phyloP scores from a whole-genome alignment of 2,329 filamentous ascomycete species.

The Aspergillus neotritici region DNA sequence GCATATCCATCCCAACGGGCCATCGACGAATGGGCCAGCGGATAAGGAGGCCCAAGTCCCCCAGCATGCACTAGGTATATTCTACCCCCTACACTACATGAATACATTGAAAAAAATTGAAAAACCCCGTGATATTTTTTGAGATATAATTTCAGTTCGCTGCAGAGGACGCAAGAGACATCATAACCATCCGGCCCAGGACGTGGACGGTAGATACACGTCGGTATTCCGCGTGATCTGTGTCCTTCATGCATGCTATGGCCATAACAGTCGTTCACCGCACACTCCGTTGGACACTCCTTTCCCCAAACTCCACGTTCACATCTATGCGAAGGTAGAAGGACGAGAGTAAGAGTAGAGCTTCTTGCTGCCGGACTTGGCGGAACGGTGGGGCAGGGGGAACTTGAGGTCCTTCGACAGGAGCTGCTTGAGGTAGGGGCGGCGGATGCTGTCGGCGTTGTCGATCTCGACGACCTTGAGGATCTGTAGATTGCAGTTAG shows the following conservation, averaged over 20 bases:
- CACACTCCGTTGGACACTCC: slow-evolving; percentile 26
- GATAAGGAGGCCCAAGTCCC: no score
- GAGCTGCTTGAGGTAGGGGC: slow-evolving; percentile 99
- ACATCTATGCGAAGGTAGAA: slow-evolving; percentile 90
- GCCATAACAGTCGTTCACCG: slow-evolving; percentile 40
- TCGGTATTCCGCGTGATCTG: slow-evolving; percentile 29
- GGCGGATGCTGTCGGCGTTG: slow-evolving; percentile 90
- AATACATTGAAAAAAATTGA: slow-evolving; percentile 13
- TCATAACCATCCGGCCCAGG: slow-evolving; percentile 34
- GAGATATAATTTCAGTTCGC: slow-evolving; percentile 35
- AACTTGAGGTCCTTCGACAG: slow-evolving; percentile 92
- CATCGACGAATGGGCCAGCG: no score
- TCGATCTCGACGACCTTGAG: slow-evolving; percentile 97
- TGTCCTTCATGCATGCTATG: slow-evolving; percentile 39
- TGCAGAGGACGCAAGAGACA: slow-evolving; percentile 39
- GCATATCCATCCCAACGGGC: no score
- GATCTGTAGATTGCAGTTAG: slow-evolving; percentile 56
- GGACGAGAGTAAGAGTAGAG: slow-evolving; percentile 89
- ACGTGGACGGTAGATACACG: slow-evolving; percentile 31
- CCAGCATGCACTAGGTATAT: no score
- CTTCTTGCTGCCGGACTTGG: slow-evolving; percentile 79
- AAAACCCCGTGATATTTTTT: slow-evolving; percentile 34
- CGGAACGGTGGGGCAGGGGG: slow-evolving; percentile 94
- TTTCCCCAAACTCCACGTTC: slow-evolving; percentile 29
- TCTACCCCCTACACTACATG: no score